These are phyloP conservation scores for Pycnococcus provasolii DNA, from an alignment of 139 green algal species.

Conservation along the genomic window DNA sequence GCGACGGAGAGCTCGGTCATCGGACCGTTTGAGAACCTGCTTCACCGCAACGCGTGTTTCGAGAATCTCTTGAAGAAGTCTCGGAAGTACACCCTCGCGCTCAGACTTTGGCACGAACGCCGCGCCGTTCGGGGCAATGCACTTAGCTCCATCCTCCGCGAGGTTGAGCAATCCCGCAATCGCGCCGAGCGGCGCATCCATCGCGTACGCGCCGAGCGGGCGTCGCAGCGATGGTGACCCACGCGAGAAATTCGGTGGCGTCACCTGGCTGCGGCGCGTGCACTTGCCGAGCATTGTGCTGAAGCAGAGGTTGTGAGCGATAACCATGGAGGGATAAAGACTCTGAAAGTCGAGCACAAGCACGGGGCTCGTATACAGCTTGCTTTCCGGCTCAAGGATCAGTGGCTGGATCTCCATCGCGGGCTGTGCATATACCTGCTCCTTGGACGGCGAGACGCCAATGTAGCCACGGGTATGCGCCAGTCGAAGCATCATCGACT, in stretches of 20 bases:
- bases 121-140: constrained; percentile 74
- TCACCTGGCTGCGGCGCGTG: too few species aligned
- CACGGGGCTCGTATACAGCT: constrained; percentile 70
- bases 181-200: too few species aligned
- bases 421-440: constrained; percentile 66
- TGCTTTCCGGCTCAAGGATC: constrained; percentile 88
- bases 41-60: constrained; percentile 92
- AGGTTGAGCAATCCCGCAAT: too few species aligned
- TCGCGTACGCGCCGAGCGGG: background rate
- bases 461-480: constrained; percentile 91
- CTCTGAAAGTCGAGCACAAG: constrained; percentile 93
- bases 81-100: constrained; percentile 73
- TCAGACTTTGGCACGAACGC: constrained; percentile 51
- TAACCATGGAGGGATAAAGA: constrained; percentile 92
- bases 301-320: constrained; percentile 98
- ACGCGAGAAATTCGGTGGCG: background rate
- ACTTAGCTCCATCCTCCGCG: too few species aligned
- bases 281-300: constrained; percentile 64
- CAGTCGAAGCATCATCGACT: constrained; percentile 82
- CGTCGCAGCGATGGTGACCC: background rate
- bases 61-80: constrained; percentile 88
- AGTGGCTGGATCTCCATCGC: constrained; percentile 85
- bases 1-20: constrained; percentile 57
- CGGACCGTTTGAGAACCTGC: constrained; percentile 67
- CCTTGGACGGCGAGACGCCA: constrained; percentile 50